Percentiles rank a stretch among this genome's conserved stretches.
These are phyloP conservation scores for Apiospora saccharicola DNA, from an alignment of 2,329 filamentous ascomycete species.

Conservation along the genomic window DNA sequence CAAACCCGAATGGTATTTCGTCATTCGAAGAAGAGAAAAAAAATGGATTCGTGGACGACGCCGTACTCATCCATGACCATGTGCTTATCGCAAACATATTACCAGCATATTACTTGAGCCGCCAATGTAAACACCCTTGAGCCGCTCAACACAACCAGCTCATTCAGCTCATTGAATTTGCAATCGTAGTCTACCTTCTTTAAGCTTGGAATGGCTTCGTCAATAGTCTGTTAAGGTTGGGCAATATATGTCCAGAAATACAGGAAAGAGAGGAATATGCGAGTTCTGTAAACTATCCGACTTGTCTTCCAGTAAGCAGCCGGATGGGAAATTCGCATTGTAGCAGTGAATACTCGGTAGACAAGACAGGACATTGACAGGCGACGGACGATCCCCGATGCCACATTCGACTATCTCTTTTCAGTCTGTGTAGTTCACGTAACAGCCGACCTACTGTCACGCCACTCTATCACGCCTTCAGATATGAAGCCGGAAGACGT, in stretches of 20 bases:
- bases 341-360: too few relatives aligned
- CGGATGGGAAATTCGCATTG: background rate
- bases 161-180: background rate
- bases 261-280: background rate
- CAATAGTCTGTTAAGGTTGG: background rate
- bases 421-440: background rate
- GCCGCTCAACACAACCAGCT: background rate
- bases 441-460: background rate
- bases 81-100: background rate
- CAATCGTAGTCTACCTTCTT: background rate
- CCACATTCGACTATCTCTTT: background rate
- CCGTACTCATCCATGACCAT: background rate
- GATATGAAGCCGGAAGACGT: background rate
- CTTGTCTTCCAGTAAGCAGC: background rate
- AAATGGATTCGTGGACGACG: background rate
- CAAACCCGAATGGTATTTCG: background rate
- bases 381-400: too few relatives aligned
- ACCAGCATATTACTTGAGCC: background rate
- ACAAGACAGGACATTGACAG: too few relatives aligned
- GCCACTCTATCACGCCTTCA: background rate
- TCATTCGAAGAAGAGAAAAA: background rate
- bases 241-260: background rate
- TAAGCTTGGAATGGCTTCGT: background rate
- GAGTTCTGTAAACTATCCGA: background rate
- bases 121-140: background rate